A percentile compares a stretch with the other conserved stretches of the same genome.
phyloP scores from a whole-genome alignment of 768 basidiomycete genomes.

The Termitomyces sp. region DNA sequence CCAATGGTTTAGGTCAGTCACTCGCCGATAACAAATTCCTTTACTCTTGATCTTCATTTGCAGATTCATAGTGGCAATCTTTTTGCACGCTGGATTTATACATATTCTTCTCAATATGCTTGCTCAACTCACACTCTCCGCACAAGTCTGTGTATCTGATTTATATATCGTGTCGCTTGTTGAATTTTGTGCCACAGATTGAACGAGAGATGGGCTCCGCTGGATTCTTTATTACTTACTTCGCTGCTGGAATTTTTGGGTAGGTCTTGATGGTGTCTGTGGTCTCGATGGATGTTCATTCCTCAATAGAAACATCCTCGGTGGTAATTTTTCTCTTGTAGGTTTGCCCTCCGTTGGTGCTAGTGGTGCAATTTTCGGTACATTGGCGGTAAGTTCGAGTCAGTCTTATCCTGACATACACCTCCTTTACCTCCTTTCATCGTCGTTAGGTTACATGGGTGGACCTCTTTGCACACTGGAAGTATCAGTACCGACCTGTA shows the following conservation, averaged over 20 bases:
- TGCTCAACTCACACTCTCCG: constrained; percentile 76
- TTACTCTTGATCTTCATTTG: constrained; percentile 2
- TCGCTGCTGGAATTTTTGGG: constrained; percentile 92
- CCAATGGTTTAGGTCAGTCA: constrained; percentile 42
- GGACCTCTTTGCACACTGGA: constrained; percentile 91
- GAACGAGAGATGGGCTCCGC: constrained; percentile 89
- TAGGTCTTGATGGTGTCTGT: constrained; percentile 23
- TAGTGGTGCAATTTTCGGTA: constrained; percentile 89
- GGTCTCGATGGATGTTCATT: background rate
- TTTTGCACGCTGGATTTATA: constrained; percentile 94
- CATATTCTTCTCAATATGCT: constrained; percentile 89
- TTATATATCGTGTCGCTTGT: background rate
- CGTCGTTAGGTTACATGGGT: constrained; percentile 66
- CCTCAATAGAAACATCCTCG: constrained; percentile 65
- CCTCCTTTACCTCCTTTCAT: background rate
- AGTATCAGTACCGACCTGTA: constrained; percentile 76
- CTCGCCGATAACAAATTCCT: background rate
- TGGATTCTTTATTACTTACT: constrained; percentile 82
- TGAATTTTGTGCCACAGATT: constrained; percentile 40
- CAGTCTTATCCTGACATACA: background rate
- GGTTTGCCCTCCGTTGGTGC: constrained; percentile 90
- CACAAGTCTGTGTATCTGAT: constrained; percentile 45
- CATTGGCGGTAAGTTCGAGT: constrained; percentile 54
- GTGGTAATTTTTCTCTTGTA: constrained; percentile 89
- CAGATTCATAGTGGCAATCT: constrained; percentile 85